Percentiles rank a stretch among this genome's conserved stretches.
phyloP scores from a whole-genome alignment of 2,329 filamentous ascomycete species.

The Huntiella bhutanensis region DNA sequence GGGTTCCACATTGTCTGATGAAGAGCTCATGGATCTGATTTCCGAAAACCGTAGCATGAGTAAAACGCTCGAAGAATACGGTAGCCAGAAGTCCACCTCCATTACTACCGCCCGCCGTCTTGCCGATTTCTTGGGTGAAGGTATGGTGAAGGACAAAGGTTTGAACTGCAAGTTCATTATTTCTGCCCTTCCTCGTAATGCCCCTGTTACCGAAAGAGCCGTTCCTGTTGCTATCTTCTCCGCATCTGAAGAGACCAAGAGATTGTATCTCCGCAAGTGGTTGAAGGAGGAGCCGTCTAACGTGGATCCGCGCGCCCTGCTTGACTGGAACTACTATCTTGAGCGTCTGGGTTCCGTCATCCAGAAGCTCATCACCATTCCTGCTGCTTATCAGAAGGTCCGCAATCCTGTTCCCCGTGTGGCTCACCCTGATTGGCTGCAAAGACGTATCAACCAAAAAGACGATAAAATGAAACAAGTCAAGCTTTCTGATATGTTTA shows the following conservation, averaged over 20 bases:
- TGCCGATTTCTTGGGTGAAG: conserved; percentile 88
- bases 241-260: conserved; percentile 71
- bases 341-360: conserved; percentile 94
- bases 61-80: conserved; percentile 94
- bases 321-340: conserved; percentile 95
- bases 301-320: conserved; percentile 72
- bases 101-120: conserved; percentile 92
- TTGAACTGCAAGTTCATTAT: conserved; percentile 99
- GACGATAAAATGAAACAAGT: conserved; percentile 97
- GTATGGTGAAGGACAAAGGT: conserved; percentile 99
- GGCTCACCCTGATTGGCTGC: conserved; percentile 89
- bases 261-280: conserved; percentile 85
- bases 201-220: conserved; percentile 85
- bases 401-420: conserved; percentile 88
- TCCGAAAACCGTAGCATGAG: conserved; percentile 97
- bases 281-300: conserved; percentile 78
- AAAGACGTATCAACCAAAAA: conserved; percentile 80
- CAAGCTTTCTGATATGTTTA: conserved; percentile 90
- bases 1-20: conserved; percentile 77
- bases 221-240: conserved; percentile 96
- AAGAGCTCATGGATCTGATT: conserved; percentile 98
- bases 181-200: conserved; percentile 65
- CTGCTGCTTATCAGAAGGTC: conserved; percentile 85
- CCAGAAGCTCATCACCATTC: conserved; percentile 97
- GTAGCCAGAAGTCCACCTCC: conserved; percentile 89